Evolutionary conservation across 768 basidiomycete genomes (phyloP).

Genomic region (Lactifluus rugatus): DNA sequence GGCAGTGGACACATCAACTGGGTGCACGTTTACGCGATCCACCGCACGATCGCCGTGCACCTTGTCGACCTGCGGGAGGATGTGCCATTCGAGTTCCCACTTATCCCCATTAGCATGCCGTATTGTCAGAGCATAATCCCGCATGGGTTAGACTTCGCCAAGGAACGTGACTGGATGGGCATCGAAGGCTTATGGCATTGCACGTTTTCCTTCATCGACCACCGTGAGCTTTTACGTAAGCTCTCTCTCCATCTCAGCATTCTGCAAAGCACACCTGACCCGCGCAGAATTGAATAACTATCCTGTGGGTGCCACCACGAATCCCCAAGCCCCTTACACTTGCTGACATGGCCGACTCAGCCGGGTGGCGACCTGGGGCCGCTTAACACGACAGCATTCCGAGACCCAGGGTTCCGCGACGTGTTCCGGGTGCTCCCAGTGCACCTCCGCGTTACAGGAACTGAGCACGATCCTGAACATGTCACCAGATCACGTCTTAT

Average conservation of each 20-base stretch:
- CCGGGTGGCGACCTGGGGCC: constrained; percentile 25
- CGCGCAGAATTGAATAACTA: constrained; percentile 41
- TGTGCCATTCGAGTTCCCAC: constrained; percentile 20
- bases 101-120: constrained; percentile 43
- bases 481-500: constrained; percentile 45
- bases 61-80: constrained; percentile 33
- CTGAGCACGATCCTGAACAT: constrained; percentile 37
- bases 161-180: constrained; percentile 46
- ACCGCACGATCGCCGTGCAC: constrained; percentile 47
- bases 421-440: constrained; percentile 41
- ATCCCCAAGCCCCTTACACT: not conserved
- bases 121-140: constrained; percentile 45
- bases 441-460: constrained; percentile 34
- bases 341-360: constrained; percentile 17
- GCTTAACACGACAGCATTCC: constrained; percentile 41
- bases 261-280: not conserved
- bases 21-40: constrained; percentile 46
- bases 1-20: constrained; percentile 45
- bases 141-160: constrained; percentile 28
- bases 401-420: constrained; percentile 41
- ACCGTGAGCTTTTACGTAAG: constrained; percentile 55
- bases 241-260: not conserved
- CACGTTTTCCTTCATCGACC: constrained; percentile 62
- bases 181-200: constrained; percentile 51
- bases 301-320: constrained; percentile 16